Evolutionary conservation across 2,329 filamentous ascomycete species (phyloP).

Genomic region (Bisporella sp.): DNA sequence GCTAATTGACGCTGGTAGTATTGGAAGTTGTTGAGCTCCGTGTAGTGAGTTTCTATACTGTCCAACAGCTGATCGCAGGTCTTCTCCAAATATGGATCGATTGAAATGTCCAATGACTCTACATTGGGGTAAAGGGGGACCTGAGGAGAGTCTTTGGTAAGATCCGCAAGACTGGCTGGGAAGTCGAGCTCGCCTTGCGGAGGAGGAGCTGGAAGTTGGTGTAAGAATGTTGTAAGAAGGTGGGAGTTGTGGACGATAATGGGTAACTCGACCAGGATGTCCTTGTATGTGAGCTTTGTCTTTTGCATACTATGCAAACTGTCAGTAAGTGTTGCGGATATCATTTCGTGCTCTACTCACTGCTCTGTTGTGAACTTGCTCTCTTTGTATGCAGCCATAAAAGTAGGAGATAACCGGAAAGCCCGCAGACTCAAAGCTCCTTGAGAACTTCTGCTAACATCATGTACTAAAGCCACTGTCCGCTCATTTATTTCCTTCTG

Average conservation of each 20-base stretch:
- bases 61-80: conserved; percentile 94
- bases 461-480: conserved; percentile 85
- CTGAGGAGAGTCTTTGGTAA: conserved; percentile 57
- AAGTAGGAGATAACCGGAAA: conserved; percentile 79
- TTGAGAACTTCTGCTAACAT: conserved; percentile 91
- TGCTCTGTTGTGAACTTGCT: conserved; percentile 92
- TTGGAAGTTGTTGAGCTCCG: conserved; percentile 98
- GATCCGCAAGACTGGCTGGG: conserved; percentile 71
- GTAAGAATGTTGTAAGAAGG: conserved; percentile 88
- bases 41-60: conserved; percentile 96
- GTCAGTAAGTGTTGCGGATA: conserved; percentile 8
- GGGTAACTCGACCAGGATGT: conserved; percentile 87
- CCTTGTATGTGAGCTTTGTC: conserved; percentile 86
- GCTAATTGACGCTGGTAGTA: conserved; percentile 91
- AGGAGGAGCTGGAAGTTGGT: conserved; percentile 73
- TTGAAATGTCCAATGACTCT: conserved; percentile 78
- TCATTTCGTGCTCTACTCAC: conserved; percentile 44
- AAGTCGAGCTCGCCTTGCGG: conserved; percentile 62
- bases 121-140: conserved; percentile 77
- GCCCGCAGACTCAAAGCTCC: conserved; percentile 84
- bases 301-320: conserved; percentile 68
- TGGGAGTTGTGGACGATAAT: conserved; percentile 94
- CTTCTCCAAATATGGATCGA: conserved; percentile 97
- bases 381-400: conserved; percentile 92
- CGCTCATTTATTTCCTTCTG: conserved; percentile 86